phyloP scores from a whole-genome alignment of 257 asterid genomes.

The Rubia yunnanensis region DNA sequence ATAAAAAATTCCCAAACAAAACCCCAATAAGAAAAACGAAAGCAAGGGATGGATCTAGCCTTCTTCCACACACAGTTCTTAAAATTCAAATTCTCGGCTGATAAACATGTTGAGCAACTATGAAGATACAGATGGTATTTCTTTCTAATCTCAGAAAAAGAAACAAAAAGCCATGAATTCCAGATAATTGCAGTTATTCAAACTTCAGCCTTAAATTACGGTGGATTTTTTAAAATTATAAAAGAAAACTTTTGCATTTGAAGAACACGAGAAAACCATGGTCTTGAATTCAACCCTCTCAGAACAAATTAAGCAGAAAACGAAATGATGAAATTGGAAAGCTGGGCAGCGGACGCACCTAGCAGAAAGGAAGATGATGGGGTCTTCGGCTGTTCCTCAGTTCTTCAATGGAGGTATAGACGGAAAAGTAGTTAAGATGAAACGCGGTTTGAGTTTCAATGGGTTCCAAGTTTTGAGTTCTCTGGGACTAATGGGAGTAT shows the following conservation, averaged over 20 bases:
- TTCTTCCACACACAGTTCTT: background rate
- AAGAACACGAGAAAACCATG: background rate
- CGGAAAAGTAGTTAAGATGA: background rate
- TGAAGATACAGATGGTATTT: background rate
- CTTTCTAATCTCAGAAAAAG: too few species aligned
- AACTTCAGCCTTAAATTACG: background rate
- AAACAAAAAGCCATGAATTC: background rate
- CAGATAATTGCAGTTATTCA: background rate
- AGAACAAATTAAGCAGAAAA: background rate
- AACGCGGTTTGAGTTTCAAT: background rate
- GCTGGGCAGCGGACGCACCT: background rate
- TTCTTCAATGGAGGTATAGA: background rate
- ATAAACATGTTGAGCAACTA: background rate
- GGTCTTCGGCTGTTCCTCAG: background rate
- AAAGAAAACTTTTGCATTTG: background rate
- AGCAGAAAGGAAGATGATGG: background rate
- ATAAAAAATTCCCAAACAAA: background rate
- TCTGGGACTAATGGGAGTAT: background rate
- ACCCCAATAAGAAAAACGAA: background rate
- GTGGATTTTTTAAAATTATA: too few species aligned
- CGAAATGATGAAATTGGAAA: background rate
- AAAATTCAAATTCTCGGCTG: background rate
- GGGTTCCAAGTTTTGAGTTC: background rate
- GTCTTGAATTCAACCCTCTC: background rate
- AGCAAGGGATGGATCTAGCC: background rate